phyloP scores from a whole-genome alignment of 495 filamentous ascomycete genomes.

The Trichocladium uniseriatum region DNA sequence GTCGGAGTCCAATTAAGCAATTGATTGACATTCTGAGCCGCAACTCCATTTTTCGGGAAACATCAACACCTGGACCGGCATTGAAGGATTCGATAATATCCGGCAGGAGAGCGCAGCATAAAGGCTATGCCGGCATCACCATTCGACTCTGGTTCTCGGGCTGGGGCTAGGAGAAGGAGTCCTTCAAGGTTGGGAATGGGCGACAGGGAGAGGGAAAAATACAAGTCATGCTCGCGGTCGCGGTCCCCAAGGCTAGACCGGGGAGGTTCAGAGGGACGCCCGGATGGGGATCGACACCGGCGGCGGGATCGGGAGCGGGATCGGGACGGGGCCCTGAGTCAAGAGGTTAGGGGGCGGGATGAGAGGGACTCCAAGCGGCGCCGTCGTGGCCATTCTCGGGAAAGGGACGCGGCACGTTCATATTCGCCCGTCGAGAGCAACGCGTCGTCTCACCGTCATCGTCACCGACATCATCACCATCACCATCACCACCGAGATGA shows the following conservation, averaged over 20 bases:
- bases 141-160: too few species aligned
- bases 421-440: not conserved
- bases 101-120: too few species aligned
- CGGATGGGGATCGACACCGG: not conserved
- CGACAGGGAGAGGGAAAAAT: not conserved
- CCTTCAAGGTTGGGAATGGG: not conserved
- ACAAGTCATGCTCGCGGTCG: not conserved
- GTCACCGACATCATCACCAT: slow-evolving; percentile 14
- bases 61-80: too few species aligned
- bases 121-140: too few species aligned
- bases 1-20: too few species aligned
- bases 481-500: slow-evolving; percentile 8
- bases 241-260: not conserved
- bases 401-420: not conserved
- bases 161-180: not conserved
- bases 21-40: too few species aligned
- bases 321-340: not conserved
- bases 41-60: too few species aligned
- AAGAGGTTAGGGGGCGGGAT: slow-evolving; percentile 1
- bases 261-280: not conserved
- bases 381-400: not conserved
- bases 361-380: not conserved
- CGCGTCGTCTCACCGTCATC: too few species aligned
- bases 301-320: slow-evolving; percentile 1
- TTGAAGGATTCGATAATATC: too few species aligned